Percentiles rank a stretch among this genome's conserved stretches.
phyloP scores from a whole-genome alignment of 2,329 filamentous ascomycete species.

The Blastomyces gilchristii region DNA sequence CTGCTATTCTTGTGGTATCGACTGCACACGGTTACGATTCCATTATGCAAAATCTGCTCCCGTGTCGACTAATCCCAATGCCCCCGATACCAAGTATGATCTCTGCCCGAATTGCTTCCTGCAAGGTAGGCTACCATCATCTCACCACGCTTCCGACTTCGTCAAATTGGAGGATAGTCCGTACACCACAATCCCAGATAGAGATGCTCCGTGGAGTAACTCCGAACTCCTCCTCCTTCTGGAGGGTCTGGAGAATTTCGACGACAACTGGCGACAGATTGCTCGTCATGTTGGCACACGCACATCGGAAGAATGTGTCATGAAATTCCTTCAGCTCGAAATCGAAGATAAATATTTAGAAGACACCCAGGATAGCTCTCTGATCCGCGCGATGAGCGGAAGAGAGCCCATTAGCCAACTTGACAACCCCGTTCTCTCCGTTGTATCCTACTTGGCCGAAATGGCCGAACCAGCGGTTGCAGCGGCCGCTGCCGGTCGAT shows the following conservation, averaged over 20 bases:
- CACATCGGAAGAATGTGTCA: constrained; percentile 87
- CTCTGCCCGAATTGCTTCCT: constrained; percentile 85
- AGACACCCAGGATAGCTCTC: constrained; percentile 52
- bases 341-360: constrained; percentile 97
- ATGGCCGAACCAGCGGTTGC: constrained; percentile 84
- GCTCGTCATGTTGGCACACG: constrained; percentile 85
- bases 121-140: constrained; percentile 70
- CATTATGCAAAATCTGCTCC: constrained; percentile 56
- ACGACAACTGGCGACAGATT: constrained; percentile 92
- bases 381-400: constrained; percentile 64
- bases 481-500: constrained; percentile 79
- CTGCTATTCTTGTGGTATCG: constrained; percentile 85
- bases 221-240: constrained; percentile 79
- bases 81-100: constrained; percentile 61
- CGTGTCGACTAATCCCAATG: constrained; percentile 46
- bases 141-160: constrained; percentile 70
- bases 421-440: constrained; percentile 94
- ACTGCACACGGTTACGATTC: constrained; percentile 66
- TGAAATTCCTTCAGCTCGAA: constrained; percentile 91
- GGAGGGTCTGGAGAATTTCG: constrained; percentile 83
- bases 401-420: constrained; percentile 82
- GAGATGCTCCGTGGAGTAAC: constrained; percentile 84
- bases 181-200: constrained; percentile 67
- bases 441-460: constrained; percentile 85
- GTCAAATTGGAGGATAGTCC: constrained; percentile 80